These are phyloP conservation scores for Articulospora tetracladia DNA, from an alignment of 495 filamentous ascomycete genomes.

Conservation along the genomic window DNA sequence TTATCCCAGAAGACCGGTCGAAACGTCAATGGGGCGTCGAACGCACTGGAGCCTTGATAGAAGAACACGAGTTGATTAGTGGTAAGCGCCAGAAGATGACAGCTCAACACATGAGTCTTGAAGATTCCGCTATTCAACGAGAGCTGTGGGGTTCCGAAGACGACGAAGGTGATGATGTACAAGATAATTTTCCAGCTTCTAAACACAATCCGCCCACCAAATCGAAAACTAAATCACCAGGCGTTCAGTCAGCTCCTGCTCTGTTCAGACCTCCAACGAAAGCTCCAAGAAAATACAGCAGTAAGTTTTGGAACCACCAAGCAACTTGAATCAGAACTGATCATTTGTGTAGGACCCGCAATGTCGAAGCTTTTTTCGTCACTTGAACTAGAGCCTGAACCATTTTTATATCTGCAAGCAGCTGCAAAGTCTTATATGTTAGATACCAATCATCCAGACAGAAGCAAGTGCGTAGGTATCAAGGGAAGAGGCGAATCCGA, in stretches of 20 bases:
- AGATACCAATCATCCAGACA: slow-evolving; percentile 49
- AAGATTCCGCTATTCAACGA: slow-evolving; percentile 10
- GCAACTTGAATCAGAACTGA: neutral
- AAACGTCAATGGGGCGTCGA: slow-evolving; percentile 7
- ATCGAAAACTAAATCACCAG: slow-evolving; percentile 41
- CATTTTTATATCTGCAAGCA: slow-evolving; percentile 55
- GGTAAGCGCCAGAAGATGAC: slow-evolving; percentile 4
- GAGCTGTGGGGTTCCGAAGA: slow-evolving; percentile 19
- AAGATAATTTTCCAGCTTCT: neutral
- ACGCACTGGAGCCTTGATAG: neutral
- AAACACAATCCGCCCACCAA: neutral
- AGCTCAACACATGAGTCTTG: neutral
- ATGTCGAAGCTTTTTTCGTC: slow-evolving; percentile 59
- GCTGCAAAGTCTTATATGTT: slow-evolving; percentile 61
- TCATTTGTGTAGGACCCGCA: slow-evolving; percentile 35
- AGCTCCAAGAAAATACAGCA: slow-evolving; percentile 53
- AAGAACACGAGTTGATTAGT: neutral
- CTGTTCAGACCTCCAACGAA: slow-evolving; percentile 50
- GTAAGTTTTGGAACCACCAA: slow-evolving; percentile 21
- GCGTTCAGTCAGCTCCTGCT: slow-evolving; percentile 54
- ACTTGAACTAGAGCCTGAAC: slow-evolving; percentile 53
- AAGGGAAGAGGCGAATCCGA: slow-evolving; percentile 57
- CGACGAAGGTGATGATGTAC: slow-evolving; percentile 9
- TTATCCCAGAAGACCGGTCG: neutral
- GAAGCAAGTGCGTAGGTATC: slow-evolving; percentile 56